These are phyloP conservation scores for Puya raimondii DNA, from an alignment of 176 grass and related monocot genomes.

Conservation along the genomic window DNA sequence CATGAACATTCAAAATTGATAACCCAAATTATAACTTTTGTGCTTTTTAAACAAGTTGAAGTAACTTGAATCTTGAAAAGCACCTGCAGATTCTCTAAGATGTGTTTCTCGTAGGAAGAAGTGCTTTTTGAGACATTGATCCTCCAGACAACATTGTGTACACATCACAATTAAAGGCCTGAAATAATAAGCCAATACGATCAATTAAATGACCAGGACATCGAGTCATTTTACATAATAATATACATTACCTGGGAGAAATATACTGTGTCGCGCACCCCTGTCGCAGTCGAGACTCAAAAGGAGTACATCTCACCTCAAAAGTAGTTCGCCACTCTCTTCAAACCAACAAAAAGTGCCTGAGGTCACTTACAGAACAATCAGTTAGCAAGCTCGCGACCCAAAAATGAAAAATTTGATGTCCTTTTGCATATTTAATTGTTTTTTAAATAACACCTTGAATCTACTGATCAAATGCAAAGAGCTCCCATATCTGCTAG, in stretches of 20 bases:
- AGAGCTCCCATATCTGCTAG: conserved; percentile 53
- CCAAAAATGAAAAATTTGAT: not conserved
- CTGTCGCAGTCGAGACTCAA: not conserved
- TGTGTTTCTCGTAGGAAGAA: too few species aligned
- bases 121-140: too few species aligned
- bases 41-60: too few species aligned
- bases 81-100: too few species aligned
- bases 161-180: too few species aligned
- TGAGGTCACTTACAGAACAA: not conserved
- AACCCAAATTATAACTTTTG: too few species aligned
- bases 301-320: not conserved
- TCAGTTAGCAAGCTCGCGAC: not conserved
- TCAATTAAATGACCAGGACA: too few species aligned
- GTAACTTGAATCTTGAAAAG: too few species aligned
- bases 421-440: not conserved
- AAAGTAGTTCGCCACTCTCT: not conserved
- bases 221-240: too few species aligned
- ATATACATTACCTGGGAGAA: not conserved
- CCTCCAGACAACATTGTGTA: too few species aligned
- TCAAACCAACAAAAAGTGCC: not conserved
- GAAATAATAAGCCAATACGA: too few species aligned
- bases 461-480: conserved; percentile 40
- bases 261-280: not conserved
- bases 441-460: not conserved
- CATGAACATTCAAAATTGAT: too few species aligned